phyloP scores from a whole-genome alignment of 208 protist species.

The Vickermania spadyakhi region DNA sequence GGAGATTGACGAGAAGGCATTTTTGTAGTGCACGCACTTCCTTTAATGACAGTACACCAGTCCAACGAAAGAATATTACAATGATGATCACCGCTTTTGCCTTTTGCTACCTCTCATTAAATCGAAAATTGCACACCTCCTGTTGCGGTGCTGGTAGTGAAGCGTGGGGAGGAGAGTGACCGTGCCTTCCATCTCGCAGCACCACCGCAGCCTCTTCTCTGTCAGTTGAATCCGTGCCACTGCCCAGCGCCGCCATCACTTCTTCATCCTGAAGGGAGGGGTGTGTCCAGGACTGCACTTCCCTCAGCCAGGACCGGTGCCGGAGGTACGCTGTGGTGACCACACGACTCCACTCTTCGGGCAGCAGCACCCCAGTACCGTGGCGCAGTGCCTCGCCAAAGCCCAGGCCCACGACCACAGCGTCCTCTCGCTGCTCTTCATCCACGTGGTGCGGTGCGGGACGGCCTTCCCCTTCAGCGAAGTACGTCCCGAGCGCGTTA shows the following conservation, averaged over 20 bases:
- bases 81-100: no score
- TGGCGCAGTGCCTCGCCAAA: constrained; percentile 70
- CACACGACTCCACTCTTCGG: constrained; percentile 39
- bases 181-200: no score
- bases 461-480: constrained; percentile 13
- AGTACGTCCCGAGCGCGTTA: constrained; percentile 56
- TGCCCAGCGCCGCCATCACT: not conserved
- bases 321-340: not conserved
- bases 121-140: no score
- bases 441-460: not conserved
- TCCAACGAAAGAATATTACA: no score
- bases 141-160: no score
- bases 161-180: no score
- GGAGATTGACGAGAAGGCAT: no score
- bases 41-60: no score
- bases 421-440: constrained; percentile 11
- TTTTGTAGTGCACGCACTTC: no score
- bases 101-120: no score
- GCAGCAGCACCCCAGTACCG: constrained; percentile 43
- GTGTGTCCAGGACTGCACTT: not conserved
- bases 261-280: not conserved
- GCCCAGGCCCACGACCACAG: constrained; percentile 26
- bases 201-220: no score
- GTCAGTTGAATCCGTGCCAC: no score
- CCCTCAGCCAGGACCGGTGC: not conserved